Evolutionary conservation across 805 yeast species (phyloP), one percentile per base, ranked within the genome.

Genomic region (Saccharomycopsis javanensis): DNA sequence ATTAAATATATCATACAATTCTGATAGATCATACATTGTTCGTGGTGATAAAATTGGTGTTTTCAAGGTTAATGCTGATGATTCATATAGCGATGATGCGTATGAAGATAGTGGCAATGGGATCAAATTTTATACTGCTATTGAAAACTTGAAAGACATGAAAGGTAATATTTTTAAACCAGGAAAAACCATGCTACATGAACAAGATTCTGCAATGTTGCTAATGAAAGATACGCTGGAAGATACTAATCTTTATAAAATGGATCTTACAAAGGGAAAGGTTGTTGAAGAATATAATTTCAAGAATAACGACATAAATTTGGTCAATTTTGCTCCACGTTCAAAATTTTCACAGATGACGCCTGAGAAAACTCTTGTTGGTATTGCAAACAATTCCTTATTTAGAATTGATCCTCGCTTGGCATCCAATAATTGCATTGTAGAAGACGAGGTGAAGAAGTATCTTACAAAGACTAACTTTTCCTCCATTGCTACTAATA

Each of bases 241-340:
- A 45, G 65, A 65, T 23, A 71, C 75, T 48, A 75, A 73, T 31
- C 67, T 90, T 52, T 87, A 77, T 71, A 79, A 81, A 63, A 79
- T 89, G 89, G 97, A 90, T 71, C 69, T 90, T 53, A 86, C 80
- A 65, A 77, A 81, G 57, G 97, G 96, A 13, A 75, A 83, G 65
- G 77, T 90, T 55, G 85, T 90, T n/a, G 96, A 90, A 67, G 94
- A 88, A 66, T 90, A 96, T 94, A 71, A 77, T 35, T 75, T 86
- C 20, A 64, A 67, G 23, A 77, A 78, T 55, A 74, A 68, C 18
- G 71, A 70, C 27, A 61, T 75, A 6, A 74, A 81, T 18, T 73
- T 83, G 30, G 79, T 78, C 16, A 75, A 78, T 31, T 83, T 82
- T 67, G 86, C 85, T 1, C 91, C 96, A 4, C 75, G 81, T n/a